A percentile compares a stretch with the other conserved stretches of the same genome.
Evolutionary conservation across 257 asterid species (phyloP).

Genomic region (Jasminum sambac): DNA sequence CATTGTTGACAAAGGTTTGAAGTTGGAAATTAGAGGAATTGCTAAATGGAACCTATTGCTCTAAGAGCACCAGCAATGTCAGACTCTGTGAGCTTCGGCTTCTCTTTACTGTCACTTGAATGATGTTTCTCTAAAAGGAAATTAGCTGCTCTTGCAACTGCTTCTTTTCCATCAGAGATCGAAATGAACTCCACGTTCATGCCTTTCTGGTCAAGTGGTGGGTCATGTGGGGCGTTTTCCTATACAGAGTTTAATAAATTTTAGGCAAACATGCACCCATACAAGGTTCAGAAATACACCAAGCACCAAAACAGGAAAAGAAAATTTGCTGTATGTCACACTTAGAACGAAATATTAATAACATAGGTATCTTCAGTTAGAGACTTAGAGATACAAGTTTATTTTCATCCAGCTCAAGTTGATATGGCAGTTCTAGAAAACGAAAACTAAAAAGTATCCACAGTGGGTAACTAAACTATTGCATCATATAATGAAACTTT

Average conservation of each 20-base stretch:
- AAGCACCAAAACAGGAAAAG: background rate
- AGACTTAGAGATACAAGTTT: background rate
- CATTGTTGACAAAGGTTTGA: slow-evolving; percentile 10
- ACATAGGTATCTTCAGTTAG: background rate
- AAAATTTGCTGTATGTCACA: background rate
- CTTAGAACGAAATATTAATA: background rate
- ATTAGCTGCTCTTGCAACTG: slow-evolving; percentile 83
- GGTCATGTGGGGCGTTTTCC: slow-evolving; percentile 35
- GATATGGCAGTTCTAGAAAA: background rate
- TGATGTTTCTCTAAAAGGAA: slow-evolving; percentile 61
- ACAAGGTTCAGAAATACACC: background rate
- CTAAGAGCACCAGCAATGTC: slow-evolving; percentile 66
- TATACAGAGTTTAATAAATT: slow-evolving; percentile 26
- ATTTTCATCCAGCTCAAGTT: background rate
- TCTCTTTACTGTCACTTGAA: slow-evolving; percentile 37
- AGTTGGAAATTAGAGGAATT: background rate
- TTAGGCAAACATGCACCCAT: background rate
- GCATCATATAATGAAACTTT: too few relatives aligned
- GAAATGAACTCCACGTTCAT: slow-evolving; percentile 71
- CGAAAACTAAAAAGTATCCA: too few relatives aligned
- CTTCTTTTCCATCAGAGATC: slow-evolving; percentile 72
- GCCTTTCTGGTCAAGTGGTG: slow-evolving; percentile 38
- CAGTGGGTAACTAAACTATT: too few relatives aligned
- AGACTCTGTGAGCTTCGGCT: slow-evolving; percentile 61
- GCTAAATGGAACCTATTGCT: slow-evolving; percentile 54